A percentile compares a stretch with the other conserved stretches of the same genome.
phyloP scores from a whole-genome alignment of 1,139 yeast species.

The Lodderomyces orthopsilosis region DNA sequence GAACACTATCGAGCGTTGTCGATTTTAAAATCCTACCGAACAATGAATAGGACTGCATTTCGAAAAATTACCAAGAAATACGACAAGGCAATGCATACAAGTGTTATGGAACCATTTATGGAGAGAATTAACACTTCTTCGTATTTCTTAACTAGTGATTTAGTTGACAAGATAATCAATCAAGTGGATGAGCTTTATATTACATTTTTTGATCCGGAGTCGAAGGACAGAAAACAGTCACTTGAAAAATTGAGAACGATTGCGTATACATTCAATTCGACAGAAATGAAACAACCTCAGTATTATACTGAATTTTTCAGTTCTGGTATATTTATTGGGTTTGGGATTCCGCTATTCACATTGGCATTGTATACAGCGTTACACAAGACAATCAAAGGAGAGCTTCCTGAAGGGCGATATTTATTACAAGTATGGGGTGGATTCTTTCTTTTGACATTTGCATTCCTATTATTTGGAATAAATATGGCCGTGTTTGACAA shows the following conservation, averaged over 20 bases:
- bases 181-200: slow-evolving; percentile 71
- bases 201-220: slow-evolving; percentile 56
- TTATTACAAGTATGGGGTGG: slow-evolving; percentile 92
- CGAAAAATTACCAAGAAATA: slow-evolving; percentile 86
- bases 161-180: slow-evolving; percentile 57
- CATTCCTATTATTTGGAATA: slow-evolving; percentile 61
- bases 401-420: slow-evolving; percentile 52
- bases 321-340: slow-evolving; percentile 68
- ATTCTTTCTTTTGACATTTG: slow-evolving; percentile 61
- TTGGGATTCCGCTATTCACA: slow-evolving; percentile 61
- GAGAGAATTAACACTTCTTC: slow-evolving; percentile 50
- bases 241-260: slow-evolving; percentile 64
- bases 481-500: slow-evolving; percentile 72
- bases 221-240: slow-evolving; percentile 71
- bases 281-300: slow-evolving; percentile 26
- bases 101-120: slow-evolving; percentile 55
- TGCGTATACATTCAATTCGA: slow-evolving; percentile 39
- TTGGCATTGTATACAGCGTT: slow-evolving; percentile 54
- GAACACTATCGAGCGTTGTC: slow-evolving; percentile 82
- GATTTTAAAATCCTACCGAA: slow-evolving; percentile 70
- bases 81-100: slow-evolving; percentile 60
- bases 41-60: slow-evolving; percentile 81
- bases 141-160: slow-evolving; percentile 64
- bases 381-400: slow-evolving; percentile 31
- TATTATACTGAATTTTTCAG: slow-evolving; percentile 47